Conservation (phyloP, 2,329 filamentous ascomycete genomes). For the Setomelanomma holmii region DNA sequence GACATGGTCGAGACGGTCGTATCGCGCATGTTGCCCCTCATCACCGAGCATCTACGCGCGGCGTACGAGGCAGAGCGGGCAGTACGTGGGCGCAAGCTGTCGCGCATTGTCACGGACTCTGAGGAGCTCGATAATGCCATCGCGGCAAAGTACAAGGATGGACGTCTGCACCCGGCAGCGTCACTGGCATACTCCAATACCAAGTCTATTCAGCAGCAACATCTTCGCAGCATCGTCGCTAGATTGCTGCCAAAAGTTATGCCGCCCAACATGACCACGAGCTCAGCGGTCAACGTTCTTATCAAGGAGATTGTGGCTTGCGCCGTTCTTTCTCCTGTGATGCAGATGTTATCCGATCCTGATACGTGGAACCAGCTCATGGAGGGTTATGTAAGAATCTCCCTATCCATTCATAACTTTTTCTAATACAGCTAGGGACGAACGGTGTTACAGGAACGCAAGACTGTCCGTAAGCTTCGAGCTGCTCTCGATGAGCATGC, state of each 20-base stretch:
- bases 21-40: conserved; percentile 81
- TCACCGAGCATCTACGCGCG: conserved; percentile 87
- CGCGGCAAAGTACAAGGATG: conserved; percentile 90
- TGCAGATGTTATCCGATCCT: conserved; percentile 83
- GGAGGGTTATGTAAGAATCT: conserved; percentile 71
- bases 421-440: conserved; percentile 62
- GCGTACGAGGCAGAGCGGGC: conserved; percentile 89
- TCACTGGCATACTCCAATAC: conserved; percentile 83
- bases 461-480: conserved; percentile 89
- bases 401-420: conserved; percentile 11
- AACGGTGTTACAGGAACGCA: conserved; percentile 90
- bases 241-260: conserved; percentile 77
- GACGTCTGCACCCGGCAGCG: conserved; percentile 85
- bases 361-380: conserved; percentile 98
- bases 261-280: conserved; percentile 75
- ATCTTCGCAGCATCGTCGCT: conserved; percentile 78
- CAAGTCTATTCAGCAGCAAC: conserved; percentile 85
- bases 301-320: conserved; percentile 92
- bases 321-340: conserved; percentile 82
- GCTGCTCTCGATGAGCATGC: conserved; percentile 94
- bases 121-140: conserved; percentile 96
- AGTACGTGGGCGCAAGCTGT: conserved; percentile 86
- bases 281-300: conserved; percentile 79
- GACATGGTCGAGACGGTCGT: conserved; percentile 87
- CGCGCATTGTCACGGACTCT: conserved; percentile 89